Evolutionary conservation across 768 basidiomycete genomes (phyloP).

Genomic region (Rhodosporidiobolus odoratus): DNA sequence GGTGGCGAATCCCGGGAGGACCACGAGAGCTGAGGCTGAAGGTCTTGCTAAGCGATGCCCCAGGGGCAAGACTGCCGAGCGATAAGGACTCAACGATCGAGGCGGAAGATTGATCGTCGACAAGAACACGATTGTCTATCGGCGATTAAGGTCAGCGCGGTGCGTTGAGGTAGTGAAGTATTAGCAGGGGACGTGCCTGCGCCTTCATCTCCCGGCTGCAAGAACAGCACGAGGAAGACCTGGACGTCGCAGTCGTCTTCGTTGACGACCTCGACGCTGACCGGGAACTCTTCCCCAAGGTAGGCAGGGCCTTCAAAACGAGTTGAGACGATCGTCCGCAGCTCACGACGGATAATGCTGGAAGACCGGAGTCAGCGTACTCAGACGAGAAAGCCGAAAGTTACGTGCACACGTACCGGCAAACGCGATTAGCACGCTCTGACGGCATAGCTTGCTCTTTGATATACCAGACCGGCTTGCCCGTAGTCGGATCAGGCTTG

Average conservation of each 20-base stretch:
- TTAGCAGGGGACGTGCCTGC: conserved; percentile 53
- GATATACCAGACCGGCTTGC: background rate
- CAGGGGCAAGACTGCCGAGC: conserved; percentile 62
- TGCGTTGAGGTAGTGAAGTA: background rate
- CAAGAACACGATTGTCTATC: conserved; percentile 53
- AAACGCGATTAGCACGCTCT: conserved; percentile 23
- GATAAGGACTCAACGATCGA: conserved; percentile 68
- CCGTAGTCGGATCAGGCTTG: background rate
- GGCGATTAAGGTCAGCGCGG: background rate
- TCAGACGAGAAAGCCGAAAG: background rate
- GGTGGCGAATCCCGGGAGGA: conserved; percentile 61
- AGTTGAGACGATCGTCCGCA: conserved; percentile 56
- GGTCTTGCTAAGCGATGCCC: conserved; percentile 58
- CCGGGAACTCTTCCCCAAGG: conserved; percentile 72
- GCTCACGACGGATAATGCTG: conserved; percentile 54
- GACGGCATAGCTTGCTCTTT: conserved; percentile 21
- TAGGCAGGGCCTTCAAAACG: conserved; percentile 65
- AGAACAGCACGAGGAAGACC: conserved; percentile 63
- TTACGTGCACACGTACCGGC: conserved; percentile 38
- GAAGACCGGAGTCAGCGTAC: background rate
- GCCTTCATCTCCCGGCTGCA: conserved; percentile 75
- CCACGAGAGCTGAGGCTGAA: conserved; percentile 62
- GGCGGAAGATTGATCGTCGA: conserved; percentile 53
- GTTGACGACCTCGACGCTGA: conserved; percentile 66
- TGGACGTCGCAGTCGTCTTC: conserved; percentile 65